Evolutionary conservation across 2,329 filamentous ascomycete genomes (phyloP), one percentile per base, ranked within the genome.

Genomic region (Trichoderma harzianum): DNA sequence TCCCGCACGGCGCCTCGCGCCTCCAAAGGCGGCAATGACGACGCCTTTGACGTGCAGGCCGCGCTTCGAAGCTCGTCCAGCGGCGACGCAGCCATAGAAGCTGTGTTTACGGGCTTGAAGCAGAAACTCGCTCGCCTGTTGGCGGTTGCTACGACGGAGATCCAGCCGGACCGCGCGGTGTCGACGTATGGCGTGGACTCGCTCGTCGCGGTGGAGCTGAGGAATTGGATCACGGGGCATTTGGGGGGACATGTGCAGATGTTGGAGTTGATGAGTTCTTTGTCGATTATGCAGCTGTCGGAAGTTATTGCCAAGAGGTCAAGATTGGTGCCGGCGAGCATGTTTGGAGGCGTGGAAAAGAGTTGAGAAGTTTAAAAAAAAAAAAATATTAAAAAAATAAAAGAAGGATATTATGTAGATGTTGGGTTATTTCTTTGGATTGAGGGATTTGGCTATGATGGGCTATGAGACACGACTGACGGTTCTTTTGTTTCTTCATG

Each of bases 121-220:
- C 66, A 72, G n/a, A 70, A 64, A 14, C 67, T 72, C 7, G 71
- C 71, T n/a, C n/a, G 61, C 14, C 51, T 72, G 30, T 36, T 70
- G 43, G 67, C 66, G 1, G 69, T 72, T 7, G 32, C 71, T 2
- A 55, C 61, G 18, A 66, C 69, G 58, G 71, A 72, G 39, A 58
- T 72, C 21, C 71, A 72, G 36, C 53, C 71, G 10, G 71, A 72
- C 53, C 71, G 71, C n/a, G 51, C 71, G 7, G 66, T 72, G 28
- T 60, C 71, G 28, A 72, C 66, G 26, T 72, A 72, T 21, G 71
- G 71, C 58, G 71, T 72, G 16, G 71, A 72, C 30, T 72, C 71
- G 24, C 71, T 72, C 28, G 64, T 72, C 5, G 70, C 71, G 18
- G 71, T 72, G 1, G 71, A 72, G 34, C 30, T 72, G 71, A 64